These are phyloP conservation scores for Lactarius hatsudake DNA, from an alignment of 768 basidiomycete species.

Conservation along the genomic window DNA sequence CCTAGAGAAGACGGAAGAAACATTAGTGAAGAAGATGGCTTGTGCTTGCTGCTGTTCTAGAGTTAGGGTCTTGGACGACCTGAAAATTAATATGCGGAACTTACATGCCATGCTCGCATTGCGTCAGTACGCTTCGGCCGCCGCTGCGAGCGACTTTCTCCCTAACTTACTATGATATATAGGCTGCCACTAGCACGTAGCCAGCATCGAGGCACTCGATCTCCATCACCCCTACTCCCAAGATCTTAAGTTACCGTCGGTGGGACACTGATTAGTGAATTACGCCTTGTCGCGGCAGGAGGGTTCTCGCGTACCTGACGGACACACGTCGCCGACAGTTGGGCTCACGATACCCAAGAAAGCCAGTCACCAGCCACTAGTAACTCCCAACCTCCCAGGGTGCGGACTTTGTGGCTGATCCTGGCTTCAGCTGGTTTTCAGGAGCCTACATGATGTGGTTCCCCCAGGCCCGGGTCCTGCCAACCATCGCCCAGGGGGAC, in stretches of 20 bases:
- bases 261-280: background rate
- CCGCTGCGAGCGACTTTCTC: background rate
- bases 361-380: background rate
- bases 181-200: background rate
- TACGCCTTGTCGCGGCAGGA: background rate
- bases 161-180: background rate
- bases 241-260: background rate
- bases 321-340: background rate
- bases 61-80: background rate
- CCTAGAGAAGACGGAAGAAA: background rate
- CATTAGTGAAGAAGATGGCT: background rate
- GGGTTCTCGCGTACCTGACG: background rate
- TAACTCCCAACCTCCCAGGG: background rate
- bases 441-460: background rate
- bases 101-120: background rate
- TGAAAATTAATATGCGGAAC: background rate
- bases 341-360: background rate
- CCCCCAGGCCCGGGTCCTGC: background rate
- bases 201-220: background rate
- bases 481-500: background rate
- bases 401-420: background rate
- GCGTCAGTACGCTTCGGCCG: background rate
- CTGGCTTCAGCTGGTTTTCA: background rate
- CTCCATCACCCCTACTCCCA: background rate
- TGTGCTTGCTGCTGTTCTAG: background rate